These are phyloP conservation scores for Phytophthora litchii DNA, from an alignment of 352 stramenopile genomes.

Conservation along the genomic window DNA sequence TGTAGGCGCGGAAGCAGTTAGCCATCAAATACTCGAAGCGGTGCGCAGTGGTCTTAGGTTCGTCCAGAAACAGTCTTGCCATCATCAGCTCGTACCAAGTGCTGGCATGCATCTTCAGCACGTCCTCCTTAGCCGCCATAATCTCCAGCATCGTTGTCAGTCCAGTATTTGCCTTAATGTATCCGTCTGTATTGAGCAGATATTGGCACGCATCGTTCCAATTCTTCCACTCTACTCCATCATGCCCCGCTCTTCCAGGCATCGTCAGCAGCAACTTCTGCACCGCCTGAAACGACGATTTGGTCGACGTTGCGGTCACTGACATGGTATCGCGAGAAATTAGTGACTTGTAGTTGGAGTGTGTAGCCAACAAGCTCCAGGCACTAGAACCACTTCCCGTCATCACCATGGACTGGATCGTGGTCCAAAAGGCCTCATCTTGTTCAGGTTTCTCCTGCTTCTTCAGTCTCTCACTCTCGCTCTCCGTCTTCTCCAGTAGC, in stretches of 20 bases:
- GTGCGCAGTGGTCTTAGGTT: constrained; percentile 75
- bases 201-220: constrained; percentile 74
- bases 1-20: constrained; percentile 65
- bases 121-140: constrained; percentile 56
- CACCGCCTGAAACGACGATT: constrained; percentile 56
- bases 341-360: constrained; percentile 64
- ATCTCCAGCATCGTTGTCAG: constrained; percentile 64
- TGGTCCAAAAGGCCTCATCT: constrained; percentile 68
- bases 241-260: constrained; percentile 42
- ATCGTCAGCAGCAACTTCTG: constrained; percentile 76
- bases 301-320: constrained; percentile 47
- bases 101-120: constrained; percentile 42
- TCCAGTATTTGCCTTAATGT: constrained; percentile 51
- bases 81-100: constrained; percentile 87
- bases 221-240: constrained; percentile 50
- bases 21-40: constrained; percentile 84
- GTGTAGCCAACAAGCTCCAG: constrained; percentile 62
- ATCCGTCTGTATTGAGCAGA: constrained; percentile 57
- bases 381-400: constrained; percentile 52
- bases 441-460: constrained; percentile 40
- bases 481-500: constrained; percentile 60
- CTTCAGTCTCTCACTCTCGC: constrained; percentile 50
- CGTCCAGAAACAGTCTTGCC: constrained; percentile 74
- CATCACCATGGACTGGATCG: constrained; percentile 62
- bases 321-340: constrained; percentile 49